Evolutionary conservation across 2,329 filamentous ascomycete species (phyloP).

Genomic region (Xenoacremonium recifei): DNA sequence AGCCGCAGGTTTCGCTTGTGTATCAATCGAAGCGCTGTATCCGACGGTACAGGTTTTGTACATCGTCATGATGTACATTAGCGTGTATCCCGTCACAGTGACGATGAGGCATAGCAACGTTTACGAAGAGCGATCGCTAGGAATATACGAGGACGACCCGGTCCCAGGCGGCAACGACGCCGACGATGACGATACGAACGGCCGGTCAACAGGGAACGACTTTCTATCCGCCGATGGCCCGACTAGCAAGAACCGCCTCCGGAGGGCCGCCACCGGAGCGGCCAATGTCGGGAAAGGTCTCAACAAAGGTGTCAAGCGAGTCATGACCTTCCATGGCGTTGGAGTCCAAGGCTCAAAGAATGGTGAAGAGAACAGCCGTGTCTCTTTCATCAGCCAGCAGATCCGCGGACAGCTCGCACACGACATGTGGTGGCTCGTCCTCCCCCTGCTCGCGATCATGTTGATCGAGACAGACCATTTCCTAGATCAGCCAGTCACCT

Average conservation of each 20-base stretch:
- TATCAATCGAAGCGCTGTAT: constrained; percentile 54
- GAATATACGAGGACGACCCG: constrained; percentile 48
- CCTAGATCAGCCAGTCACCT: constrained; percentile 47
- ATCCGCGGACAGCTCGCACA: constrained; percentile 64
- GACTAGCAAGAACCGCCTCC: constrained; percentile 15
- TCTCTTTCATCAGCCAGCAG: constrained; percentile 54
- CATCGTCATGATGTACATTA: constrained; percentile 66
- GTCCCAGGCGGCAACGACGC: constrained; percentile 7
- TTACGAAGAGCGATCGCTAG: constrained; percentile 68
- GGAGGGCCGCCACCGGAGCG: constrained; percentile 22
- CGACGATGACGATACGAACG: constrained; percentile 21
- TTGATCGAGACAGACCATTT: constrained; percentile 59
- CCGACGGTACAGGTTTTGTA: constrained; percentile 61
- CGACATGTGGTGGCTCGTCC: constrained; percentile 64
- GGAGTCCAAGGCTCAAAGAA: constrained; percentile 32
- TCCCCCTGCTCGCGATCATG: constrained; percentile 59
- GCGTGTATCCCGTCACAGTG: constrained; percentile 61
- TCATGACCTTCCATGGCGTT: constrained; percentile 43
- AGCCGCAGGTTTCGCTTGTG: constrained; percentile 65
- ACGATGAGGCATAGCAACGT: constrained; percentile 68
- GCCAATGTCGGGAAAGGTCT: constrained; percentile 15
- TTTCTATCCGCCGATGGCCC: constrained; percentile 23
- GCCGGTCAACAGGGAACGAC: background rate
- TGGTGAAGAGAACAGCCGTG: constrained; percentile 33
- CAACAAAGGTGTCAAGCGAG: background rate